A percentile compares a stretch with the other conserved stretches of the same genome.
phyloP scores from a whole-genome alignment of 768 basidiomycete genomes.

The Sutorius australiensis region DNA sequence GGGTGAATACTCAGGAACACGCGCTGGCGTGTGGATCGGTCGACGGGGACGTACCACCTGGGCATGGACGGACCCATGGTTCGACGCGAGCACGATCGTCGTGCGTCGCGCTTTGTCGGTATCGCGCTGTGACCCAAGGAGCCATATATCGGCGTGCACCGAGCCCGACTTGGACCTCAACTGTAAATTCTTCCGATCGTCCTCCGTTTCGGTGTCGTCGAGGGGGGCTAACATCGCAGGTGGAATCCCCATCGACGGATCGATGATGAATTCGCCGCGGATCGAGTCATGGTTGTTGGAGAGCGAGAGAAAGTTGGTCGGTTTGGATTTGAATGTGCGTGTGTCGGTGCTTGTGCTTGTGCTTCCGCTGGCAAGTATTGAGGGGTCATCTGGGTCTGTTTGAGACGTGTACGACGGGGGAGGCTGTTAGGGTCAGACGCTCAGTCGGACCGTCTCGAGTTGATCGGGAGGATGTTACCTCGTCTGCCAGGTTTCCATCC shows the following conservation, averaged over 20 bases:
- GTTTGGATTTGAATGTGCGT: slow-evolving; percentile 22
- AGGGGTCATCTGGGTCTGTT: not conserved
- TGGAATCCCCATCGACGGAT: slow-evolving; percentile 42
- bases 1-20: too few relatives aligned
- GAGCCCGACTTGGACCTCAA: slow-evolving; percentile 33
- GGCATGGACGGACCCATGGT: slow-evolving; percentile 13
- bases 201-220: slow-evolving; percentile 32
- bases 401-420: slow-evolving; percentile 23
- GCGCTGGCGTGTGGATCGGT: too few relatives aligned
- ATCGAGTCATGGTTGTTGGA: slow-evolving; percentile 5
- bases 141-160: slow-evolving; percentile 39
- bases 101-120: slow-evolving; percentile 14
- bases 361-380: not conserved
- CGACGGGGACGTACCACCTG: slow-evolving; percentile 6
- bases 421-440: slow-evolving; percentile 6
- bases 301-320: slow-evolving; percentile 25
- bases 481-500: too few relatives aligned
- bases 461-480: too few relatives aligned
- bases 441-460: not conserved
- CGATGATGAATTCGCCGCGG: slow-evolving; percentile 38
- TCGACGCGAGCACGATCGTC: slow-evolving; percentile 18
- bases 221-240: slow-evolving; percentile 38
- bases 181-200: slow-evolving; percentile 37
- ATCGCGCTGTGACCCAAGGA: slow-evolving; percentile 18
- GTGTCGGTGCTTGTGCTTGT: not conserved